Evolutionary conservation across 768 basidiomycete genomes (phyloP).

Genomic region (Phlebiopsis gigantea): DNA sequence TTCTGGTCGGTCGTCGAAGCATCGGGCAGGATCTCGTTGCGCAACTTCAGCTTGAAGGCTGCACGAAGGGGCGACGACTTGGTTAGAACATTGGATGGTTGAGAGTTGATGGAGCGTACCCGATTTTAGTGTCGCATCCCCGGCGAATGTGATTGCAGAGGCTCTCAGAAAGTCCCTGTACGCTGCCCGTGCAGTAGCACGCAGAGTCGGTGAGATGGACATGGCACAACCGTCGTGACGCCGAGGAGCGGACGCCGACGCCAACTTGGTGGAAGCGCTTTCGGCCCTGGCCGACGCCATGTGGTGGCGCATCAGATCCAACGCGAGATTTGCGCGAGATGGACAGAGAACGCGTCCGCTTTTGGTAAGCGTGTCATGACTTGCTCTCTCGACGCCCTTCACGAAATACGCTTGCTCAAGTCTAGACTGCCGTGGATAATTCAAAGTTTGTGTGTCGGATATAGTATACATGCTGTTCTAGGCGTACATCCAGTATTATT

Average conservation of each 20-base stretch:
- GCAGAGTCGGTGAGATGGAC: slow-evolving; percentile 32
- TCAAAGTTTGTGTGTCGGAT: not conserved
- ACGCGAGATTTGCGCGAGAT: slow-evolving; percentile 19
- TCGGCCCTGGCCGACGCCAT: slow-evolving; percentile 6
- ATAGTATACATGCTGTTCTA: not conserved
- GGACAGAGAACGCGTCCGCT: slow-evolving; percentile 25
- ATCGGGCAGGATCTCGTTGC: slow-evolving; percentile 46
- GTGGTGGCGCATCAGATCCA: slow-evolving; percentile 21
- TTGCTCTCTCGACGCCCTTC: slow-evolving; percentile 11
- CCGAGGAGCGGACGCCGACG: slow-evolving; percentile 4
- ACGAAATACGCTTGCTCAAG: slow-evolving; percentile 4
- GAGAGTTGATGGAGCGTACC: no score
- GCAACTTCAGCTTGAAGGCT: slow-evolving; percentile 76
- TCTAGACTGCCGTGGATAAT: slow-evolving; percentile 30
- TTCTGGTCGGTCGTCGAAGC: slow-evolving; percentile 38
- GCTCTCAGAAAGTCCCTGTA: slow-evolving; percentile 71
- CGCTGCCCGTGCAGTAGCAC: slow-evolving; percentile 64
- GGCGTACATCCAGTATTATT: not conserved
- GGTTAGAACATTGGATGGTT: no score
- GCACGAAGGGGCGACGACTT: no score
- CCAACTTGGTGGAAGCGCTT: slow-evolving; percentile 1
- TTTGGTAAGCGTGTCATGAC: slow-evolving; percentile 22
- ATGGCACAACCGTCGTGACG: slow-evolving; percentile 12
- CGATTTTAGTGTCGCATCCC: slow-evolving; percentile 30
- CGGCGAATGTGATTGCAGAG: slow-evolving; percentile 60